Evolutionary conservation across 257 asterid species (phyloP), one percentile per base, ranked within the genome.

Genomic region (Solanum ahanhuiri): DNA sequence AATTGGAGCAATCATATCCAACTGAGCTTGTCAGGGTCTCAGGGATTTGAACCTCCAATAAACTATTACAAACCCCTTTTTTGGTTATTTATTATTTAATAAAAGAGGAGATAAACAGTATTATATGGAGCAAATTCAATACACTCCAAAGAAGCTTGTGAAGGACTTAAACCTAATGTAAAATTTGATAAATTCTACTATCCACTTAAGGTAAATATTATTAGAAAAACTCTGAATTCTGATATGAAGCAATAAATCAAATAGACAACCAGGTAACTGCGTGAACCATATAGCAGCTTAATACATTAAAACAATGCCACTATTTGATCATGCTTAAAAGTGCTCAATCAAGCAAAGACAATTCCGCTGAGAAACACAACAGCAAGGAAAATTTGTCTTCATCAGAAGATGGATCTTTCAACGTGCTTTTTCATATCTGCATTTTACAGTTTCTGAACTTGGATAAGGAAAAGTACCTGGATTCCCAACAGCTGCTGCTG

Each of bases 401-500:
- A 7, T 81, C 10, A 17, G 58, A 25, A 79, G 41, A 73, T 51
- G 58, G 66, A 45, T 9, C 84, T 48, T 28, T 28, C n/a, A 33
- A 28, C 7, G 67, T 28, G 67, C 67, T 28, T 48, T 43, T 48
- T 17, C 43, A 48, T 81, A 57, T 28, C 43, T 81, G 25, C 35
- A 48, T 81, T 81, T 85, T 25, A 33, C 28, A 67, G 25, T 85
- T 67, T 34, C 87, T 28, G 69, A 7, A 41, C 35, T 34, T 23
- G 12, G 43, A 69, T 31, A 31, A 43, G 67, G 63, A 85, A 63
- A 54, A 43, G 31, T 91, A 96, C 99, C 99, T 82, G 88, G 94
- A 93, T 95, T 94, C 57, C 89, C 96, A 86, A 86, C 90, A 25
- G 93, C 90, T 60, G 93, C 92, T 82, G 92, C 92, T 85, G 95